phyloP scores from a whole-genome alignment of 805 yeast species.

The Nematodospora valgi region DNA sequence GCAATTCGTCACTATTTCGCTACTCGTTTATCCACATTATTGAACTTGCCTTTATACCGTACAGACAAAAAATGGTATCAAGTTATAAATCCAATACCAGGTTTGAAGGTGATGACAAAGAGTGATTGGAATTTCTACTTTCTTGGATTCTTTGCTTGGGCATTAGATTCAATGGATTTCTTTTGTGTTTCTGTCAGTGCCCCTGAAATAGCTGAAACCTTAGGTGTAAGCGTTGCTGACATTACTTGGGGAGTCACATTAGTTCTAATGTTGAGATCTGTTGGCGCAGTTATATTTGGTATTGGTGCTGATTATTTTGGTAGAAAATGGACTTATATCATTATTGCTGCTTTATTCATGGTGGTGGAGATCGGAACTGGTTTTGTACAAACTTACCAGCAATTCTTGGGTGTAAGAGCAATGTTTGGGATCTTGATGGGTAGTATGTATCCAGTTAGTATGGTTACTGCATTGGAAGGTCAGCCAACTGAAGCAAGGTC shows the following conservation, averaged over 20 bases:
- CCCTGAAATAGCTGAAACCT: constrained; percentile 41
- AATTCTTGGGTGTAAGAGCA: constrained; percentile 61
- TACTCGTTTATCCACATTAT: constrained; percentile 16
- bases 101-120: constrained; percentile 17
- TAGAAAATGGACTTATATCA: constrained; percentile 54
- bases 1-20: constrained; percentile 11
- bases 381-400: constrained; percentile 52
- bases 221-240: constrained; percentile 44
- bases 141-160: constrained; percentile 57
- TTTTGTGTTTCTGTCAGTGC: constrained; percentile 56
- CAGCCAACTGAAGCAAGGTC: constrained; percentile 54
- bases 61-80: constrained; percentile 25
- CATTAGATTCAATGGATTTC: constrained; percentile 66
- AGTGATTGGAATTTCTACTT: constrained; percentile 48
- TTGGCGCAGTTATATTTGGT: constrained; percentile 64
- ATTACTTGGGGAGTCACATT: constrained; percentile 67
- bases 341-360: constrained; percentile 44
- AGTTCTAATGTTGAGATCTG: constrained; percentile 65
- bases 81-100: constrained; percentile 41
- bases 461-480: constrained; percentile 53
- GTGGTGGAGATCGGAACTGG: constrained; percentile 62
- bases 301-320: constrained; percentile 58
- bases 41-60: constrained; percentile 24
- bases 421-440: constrained; percentile 59
- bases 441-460: constrained; percentile 53